phyloP scores from a whole-genome alignment of 176 grass and related monocot genomes.

The Zizania latifolia region DNA sequence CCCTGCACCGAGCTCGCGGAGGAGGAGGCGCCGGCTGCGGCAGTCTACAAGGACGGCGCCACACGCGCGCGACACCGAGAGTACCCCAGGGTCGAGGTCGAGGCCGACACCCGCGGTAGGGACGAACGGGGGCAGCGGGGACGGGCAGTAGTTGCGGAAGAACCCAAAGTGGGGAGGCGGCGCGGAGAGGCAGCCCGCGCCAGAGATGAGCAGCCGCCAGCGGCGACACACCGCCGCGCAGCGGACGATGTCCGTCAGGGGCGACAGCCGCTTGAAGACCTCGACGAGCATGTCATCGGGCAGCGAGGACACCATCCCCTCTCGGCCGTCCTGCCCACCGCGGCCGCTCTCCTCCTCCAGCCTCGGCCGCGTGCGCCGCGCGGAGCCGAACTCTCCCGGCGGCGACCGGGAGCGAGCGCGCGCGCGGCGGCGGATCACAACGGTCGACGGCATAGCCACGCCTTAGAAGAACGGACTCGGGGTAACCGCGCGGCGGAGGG shows the following conservation, averaged over 20 bases:
- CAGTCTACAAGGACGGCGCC: conserved; percentile 24
- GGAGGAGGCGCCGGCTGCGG: conserved; percentile 24
- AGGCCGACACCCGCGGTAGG: background rate
- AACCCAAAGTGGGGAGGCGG: conserved; percentile 26
- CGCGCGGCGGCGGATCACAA: conserved; percentile 6
- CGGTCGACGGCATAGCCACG: background rate
- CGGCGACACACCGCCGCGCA: conserved; percentile 33
- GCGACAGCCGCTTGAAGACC: conserved; percentile 26
- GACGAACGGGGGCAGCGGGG: conserved; percentile 33
- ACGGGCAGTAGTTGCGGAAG: conserved; percentile 35
- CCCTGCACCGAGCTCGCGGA: conserved; percentile 28
- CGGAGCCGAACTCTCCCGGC: background rate
- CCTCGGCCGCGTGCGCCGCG: background rate
- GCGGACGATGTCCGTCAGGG: conserved; percentile 4
- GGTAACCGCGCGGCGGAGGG: background rate
- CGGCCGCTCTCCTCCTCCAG: background rate
- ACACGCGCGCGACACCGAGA: background rate
- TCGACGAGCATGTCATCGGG: conserved; percentile 41
- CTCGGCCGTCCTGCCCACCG: background rate
- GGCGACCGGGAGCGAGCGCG: background rate
- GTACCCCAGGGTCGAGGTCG: background rate
- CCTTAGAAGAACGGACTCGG: background rate
- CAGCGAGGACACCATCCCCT: background rate
- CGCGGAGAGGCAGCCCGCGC: conserved; percentile 3
- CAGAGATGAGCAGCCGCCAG: conserved; percentile 20